Evolutionary conservation across 495 filamentous ascomycete genomes (phyloP).

Genomic region (Neurospora sp.): DNA sequence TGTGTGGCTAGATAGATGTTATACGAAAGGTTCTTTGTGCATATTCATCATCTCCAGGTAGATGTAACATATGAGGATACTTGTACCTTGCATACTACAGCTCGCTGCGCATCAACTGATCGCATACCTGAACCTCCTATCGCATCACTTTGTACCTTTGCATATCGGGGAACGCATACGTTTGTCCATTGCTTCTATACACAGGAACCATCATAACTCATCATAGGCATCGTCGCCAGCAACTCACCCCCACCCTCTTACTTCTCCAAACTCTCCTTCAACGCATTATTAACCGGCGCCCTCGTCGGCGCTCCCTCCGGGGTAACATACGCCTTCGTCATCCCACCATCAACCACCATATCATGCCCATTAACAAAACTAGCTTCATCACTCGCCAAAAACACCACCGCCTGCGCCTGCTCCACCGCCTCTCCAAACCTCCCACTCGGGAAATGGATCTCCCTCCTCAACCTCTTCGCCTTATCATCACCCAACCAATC

Average conservation of each 20-base stretch:
- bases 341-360: slow-evolving; percentile 93
- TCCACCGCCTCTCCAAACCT: slow-evolving; percentile 94
- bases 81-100: background rate
- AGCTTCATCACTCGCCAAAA: slow-evolving; percentile 88
- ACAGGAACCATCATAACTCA: background rate
- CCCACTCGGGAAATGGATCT: slow-evolving; percentile 92
- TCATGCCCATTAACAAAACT: slow-evolving; percentile 88
- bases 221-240: too few relatives aligned
- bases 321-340: slow-evolving; percentile 94
- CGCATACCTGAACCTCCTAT: background rate
- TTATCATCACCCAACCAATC: slow-evolving; percentile 90
- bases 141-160: background rate
- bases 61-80: background rate
- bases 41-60: background rate
- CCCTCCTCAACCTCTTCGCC: slow-evolving; percentile 71
- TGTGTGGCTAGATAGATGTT: background rate
- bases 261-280: slow-evolving; percentile 25
- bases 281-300: slow-evolving; percentile 62
- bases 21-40: background rate
- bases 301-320: slow-evolving; percentile 66
- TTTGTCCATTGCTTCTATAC: background rate
- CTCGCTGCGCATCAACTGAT: background rate
- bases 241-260: background rate
- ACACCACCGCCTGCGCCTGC: slow-evolving; percentile 88
- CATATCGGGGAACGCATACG: background rate